Percentiles rank a stretch among this genome's conserved stretches.
These are phyloP conservation scores for Penicillium macrosclerotiorum DNA, from an alignment of 495 filamentous ascomycete genomes.

Conservation along the genomic window DNA sequence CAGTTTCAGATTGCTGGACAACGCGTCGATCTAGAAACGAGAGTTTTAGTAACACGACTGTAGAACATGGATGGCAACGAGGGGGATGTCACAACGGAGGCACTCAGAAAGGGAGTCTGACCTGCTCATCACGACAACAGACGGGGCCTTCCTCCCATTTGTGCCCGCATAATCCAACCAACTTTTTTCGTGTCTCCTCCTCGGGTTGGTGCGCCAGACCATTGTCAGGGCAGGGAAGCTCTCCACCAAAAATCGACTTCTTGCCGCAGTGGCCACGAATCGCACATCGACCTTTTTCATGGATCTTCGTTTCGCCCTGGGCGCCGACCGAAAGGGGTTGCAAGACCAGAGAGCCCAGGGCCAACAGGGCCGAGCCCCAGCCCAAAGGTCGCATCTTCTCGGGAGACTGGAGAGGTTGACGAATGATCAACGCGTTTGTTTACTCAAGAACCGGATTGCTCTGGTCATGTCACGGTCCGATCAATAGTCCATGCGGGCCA, in stretches of 20 bases:
- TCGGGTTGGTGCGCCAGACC: constrained; percentile 72
- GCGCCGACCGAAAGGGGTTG: constrained; percentile 29
- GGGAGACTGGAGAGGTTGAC: too few relatives aligned
- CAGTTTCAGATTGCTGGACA: constrained; percentile 79
- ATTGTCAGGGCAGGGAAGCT: constrained; percentile 95
- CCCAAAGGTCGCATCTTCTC: constrained; percentile 36
- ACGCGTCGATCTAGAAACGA: constrained; percentile 74
- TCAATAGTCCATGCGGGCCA: too few relatives aligned
- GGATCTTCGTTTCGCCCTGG: constrained; percentile 57
- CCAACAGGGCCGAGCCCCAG: constrained; percentile 26
- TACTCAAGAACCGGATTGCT: too few relatives aligned
- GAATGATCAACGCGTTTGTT: too few relatives aligned
- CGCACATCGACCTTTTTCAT: constrained; percentile 87
- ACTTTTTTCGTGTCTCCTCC: constrained; percentile 63
- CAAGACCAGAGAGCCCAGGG: constrained; percentile 30
- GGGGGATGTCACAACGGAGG: too few relatives aligned
- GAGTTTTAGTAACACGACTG: too few relatives aligned
- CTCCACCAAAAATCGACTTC: constrained; percentile 78
- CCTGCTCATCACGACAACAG: constrained; percentile 83
- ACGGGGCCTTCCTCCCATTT: constrained; percentile 80
- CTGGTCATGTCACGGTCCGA: too few relatives aligned
- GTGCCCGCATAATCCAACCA: constrained; percentile 81
- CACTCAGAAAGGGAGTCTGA: too few relatives aligned
- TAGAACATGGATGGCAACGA: too few relatives aligned
- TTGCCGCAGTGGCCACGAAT: constrained; percentile 89